Evolutionary conservation across 257 asterid genomes (phyloP).

Genomic region (Parsonsia alboflavescens): DNA sequence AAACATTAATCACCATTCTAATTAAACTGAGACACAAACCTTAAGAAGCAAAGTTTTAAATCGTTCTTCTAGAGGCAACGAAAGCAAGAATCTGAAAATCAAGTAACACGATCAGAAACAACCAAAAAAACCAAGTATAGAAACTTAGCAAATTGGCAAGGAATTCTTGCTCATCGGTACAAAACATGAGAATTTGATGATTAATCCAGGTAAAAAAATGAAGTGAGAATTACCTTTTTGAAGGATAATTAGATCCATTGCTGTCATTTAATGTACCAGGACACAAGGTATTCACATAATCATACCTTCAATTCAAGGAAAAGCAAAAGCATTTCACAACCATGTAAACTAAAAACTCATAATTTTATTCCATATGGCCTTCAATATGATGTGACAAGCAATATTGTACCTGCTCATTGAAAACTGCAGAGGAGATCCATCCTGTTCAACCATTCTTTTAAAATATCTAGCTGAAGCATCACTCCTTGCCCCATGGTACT

Average conservation of each 20-base stretch:
- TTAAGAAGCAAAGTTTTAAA: constrained; percentile 51
- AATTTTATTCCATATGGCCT: not conserved
- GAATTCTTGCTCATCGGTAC: not conserved
- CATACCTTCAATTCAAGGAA: constrained; percentile 45
- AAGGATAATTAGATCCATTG: constrained; percentile 36
- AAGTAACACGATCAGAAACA: constrained; percentile 9
- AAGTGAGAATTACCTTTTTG: constrained; percentile 45
- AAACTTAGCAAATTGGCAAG: too few species aligned
- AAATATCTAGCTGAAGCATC: constrained; percentile 45
- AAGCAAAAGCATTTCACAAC: not conserved
- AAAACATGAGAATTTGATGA: constrained; percentile 10
- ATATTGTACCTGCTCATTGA: constrained; percentile 58
- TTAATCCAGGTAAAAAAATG: not conserved
- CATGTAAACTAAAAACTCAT: not conserved
- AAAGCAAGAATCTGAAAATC: constrained; percentile 54
- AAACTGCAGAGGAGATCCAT: constrained; percentile 45
- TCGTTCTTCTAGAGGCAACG: constrained; percentile 69
- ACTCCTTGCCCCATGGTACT: constrained; percentile 55
- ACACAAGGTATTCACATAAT: constrained; percentile 65
- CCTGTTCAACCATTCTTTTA: constrained; percentile 42
- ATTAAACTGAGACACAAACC: constrained; percentile 41
- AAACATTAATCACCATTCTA: not conserved
- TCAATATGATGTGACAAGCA: not conserved
- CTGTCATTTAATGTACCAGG: constrained; percentile 43
- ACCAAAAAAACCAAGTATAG: not conserved